Percentiles rank a stretch among this genome's conserved stretches.
These are phyloP conservation scores for Fraxinus floribunda DNA, from an alignment of 305 asterid species.

Conservation along the genomic window DNA sequence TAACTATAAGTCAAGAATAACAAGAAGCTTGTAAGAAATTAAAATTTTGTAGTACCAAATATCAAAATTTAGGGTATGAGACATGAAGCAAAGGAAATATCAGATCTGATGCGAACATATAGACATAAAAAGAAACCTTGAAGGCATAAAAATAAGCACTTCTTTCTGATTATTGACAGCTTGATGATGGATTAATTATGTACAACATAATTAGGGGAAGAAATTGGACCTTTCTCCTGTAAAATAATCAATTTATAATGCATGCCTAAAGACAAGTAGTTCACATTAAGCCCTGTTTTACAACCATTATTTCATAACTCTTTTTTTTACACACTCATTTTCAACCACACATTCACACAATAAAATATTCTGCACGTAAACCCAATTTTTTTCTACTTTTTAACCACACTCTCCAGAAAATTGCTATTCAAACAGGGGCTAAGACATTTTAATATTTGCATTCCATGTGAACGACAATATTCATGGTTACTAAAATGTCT, in stretches of 20 bases:
- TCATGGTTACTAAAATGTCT: neutral
- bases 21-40: neutral
- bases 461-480: neutral
- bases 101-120: neutral
- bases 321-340: no score
- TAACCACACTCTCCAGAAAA: no score
- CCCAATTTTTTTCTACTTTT: no score
- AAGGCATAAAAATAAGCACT: neutral
- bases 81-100: neutral
- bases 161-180: neutral
- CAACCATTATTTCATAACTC: no score
- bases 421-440: no score
- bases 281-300: neutral
- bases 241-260: neutral
- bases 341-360: no score
- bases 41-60: neutral
- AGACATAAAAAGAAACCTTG: neutral
- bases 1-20: conserved; percentile 44
- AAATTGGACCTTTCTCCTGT: neutral
- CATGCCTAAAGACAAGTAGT: neutral
- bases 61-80: neutral
- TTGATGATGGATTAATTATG: neutral
- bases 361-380: no score
- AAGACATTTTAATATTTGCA: neutral
- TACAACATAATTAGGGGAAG: neutral